phyloP scores from a whole-genome alignment of 345 rosid species.

The Eucalyptus melliodora region DNA sequence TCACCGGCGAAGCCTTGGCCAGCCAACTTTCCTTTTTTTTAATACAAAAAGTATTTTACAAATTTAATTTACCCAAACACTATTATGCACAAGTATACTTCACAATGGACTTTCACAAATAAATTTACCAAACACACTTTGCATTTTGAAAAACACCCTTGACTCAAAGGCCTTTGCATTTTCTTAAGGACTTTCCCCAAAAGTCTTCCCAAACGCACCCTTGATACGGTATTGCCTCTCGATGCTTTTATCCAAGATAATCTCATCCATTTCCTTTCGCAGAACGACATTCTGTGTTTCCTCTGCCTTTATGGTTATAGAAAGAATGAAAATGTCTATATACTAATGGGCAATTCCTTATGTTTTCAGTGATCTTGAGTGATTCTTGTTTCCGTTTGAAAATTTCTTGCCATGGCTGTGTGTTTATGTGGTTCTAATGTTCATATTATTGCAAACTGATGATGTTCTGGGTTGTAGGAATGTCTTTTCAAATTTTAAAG shows the following conservation, averaged over 20 bases:
- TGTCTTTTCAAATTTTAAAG: background rate
- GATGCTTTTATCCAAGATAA: background rate
- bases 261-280: background rate
- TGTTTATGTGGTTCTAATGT: background rate
- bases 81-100: too few species aligned
- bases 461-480: conserved; percentile 8
- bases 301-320: background rate
- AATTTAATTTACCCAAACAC: too few species aligned
- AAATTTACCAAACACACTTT: too few species aligned
- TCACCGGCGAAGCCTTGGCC: too few species aligned
- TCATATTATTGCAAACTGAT: conserved; percentile 11
- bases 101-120: too few species aligned
- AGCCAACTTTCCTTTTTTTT: too few species aligned
- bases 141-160: too few species aligned
- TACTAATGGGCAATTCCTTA: background rate
- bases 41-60: too few species aligned
- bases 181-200: too few species aligned
- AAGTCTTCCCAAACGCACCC: too few species aligned
- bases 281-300: background rate
- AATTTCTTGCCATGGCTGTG: background rate
- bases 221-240: background rate
- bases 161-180: too few species aligned
- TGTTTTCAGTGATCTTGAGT: background rate
- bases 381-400: background rate
- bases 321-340: background rate